Base-by-base conservation (phyloP, 441 rosid species). In the Jatropha podagrica region DNA sequence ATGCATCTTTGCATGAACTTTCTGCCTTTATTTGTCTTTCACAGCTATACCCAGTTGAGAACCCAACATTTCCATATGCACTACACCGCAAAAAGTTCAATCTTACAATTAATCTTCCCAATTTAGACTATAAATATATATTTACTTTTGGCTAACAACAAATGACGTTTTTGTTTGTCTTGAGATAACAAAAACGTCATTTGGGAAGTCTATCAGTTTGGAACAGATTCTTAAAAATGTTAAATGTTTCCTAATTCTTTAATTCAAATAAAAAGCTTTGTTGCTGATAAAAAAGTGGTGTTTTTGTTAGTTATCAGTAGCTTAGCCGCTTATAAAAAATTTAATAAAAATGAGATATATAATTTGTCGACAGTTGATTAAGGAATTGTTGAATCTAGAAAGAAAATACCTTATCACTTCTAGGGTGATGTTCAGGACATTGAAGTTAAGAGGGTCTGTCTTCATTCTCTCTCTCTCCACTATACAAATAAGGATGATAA, bases 391-490 rank as follows among this genome's bases (percentile, higher is more conserved):
- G 2, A 32, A 32, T 32, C 32, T 32, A 2, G 32, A 32, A 32
- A 32, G 32, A 32, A 32, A 32, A 32, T 59, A 87, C 92, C 90
- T 88, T 58, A 85, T 12, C 4, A 88, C 83, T 81, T 88, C 89
- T 0, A 87, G 2, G 26, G 79, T 68, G 58, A 88, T 79, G 71
- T 74, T 85, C 1, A 87, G 49, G 14, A 82, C 80, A 13, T 40
- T 87, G 76, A 88, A 87, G 65, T 88, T 88, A 63, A 83, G 85
- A 14, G 90, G 88, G 54, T 87, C 90, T 15, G 64, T 48, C 60
- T 52, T 79, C 56, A 87, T 27, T 51, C 73, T 84, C 13, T 82
- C 42, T 41, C 82, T 79, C 68, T 88, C 91, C 0, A 84, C 82
- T 17, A 83, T 80, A 55, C 90, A 87, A 4, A 84, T 38, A 23